Evolutionary conservation across 768 basidiomycete species (phyloP), one percentile per base, ranked within the genome.

Genomic region (Suillus sp.): DNA sequence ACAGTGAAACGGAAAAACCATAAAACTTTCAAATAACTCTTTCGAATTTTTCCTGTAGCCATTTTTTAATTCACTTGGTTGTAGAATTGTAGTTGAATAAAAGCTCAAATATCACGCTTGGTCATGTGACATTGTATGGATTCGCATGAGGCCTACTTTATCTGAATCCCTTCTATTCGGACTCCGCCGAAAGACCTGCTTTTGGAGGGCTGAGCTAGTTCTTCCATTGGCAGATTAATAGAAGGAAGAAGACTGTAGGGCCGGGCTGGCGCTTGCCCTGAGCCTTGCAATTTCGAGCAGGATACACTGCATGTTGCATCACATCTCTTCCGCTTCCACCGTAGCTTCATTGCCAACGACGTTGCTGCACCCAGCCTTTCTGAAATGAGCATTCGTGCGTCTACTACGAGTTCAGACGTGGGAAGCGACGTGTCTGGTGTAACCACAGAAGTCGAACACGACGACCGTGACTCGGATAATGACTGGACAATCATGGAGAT

Each of bases 261-360:
- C 40, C 42, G 45, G n/a, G 13, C 27, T 30, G 50, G 50, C 50
- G 18, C 50, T 30, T 50, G 51, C 51, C 51, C 51, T 11, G 30
- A 32, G 20, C 30, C n/a, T 54, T 3, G 27, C 27, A 10, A 32
- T 32, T 16, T 34, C 32, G 32, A 34, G 8, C 32, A 45, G 43
- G n/a, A 45, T 2, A 16, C 42, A n/a, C n/a, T n/a, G 20, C 14
- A 55, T 55, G 20, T 2, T n/a, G 32, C 2, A 55, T n/a, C n/a
- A 34, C 25, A 27, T 20, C 48, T 56, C 34, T 60, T 56, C n/a
- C 35, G 50, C 30, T 59, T 32, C n/a, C 25, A 60, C 43, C 50
- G 16, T 11, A 32, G 4, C 50, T 32, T 55, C 16, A n/a, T 32
- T n/a, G 2, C 16, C 10, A 4, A 4, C 16, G 16, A 18, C 55